Evolutionary conservation across 164 flowering plant species (phyloP), one percentile per base, ranked within the genome.

Genomic region (Santalum album): DNA sequence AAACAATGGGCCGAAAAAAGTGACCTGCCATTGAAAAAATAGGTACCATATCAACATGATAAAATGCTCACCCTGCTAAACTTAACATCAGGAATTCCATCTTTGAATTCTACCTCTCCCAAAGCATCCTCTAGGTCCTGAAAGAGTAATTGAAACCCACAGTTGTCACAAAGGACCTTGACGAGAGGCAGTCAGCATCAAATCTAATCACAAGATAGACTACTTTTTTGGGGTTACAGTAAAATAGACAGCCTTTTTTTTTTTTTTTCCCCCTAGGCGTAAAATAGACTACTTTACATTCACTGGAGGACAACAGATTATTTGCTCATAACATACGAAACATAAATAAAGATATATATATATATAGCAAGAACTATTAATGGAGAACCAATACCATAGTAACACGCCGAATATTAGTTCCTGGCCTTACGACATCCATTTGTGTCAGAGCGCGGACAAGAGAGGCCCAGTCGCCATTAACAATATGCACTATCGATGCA

Each of bases 1-100:
- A 29, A 29, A 29, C 34, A 3, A n/a, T n/a, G n/a, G n/a, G n/a
- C n/a, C n/a, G n/a, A n/a, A n/a, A n/a, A n/a, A n/a, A n/a, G n/a
- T n/a, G n/a, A n/a, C n/a, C n/a, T n/a, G n/a, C n/a, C n/a, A n/a
- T n/a, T n/a, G n/a, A n/a, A n/a, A n/a, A n/a, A n/a, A n/a, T n/a
- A n/a, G n/a, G n/a, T n/a, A n/a, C n/a, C n/a, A 19, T 29, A 5
- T 24, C 39, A 59, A 12, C 21, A 65, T 50, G 44, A 43, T 19
- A 57, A 16, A 25, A 49, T 51, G 59, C 86, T 79, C 58, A 88
- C 98, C 85, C 67, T 72, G 65, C 96, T 92, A 72, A 88, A 92
- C 78, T 92, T 88, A 67, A 88, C 72, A 75, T 86, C 87, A 58
- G 96, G 96, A 65, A 86, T 80, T 65, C 96, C 98, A 65, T 80